A percentile compares a stretch with the other conserved stretches of the same genome.
Conservation (phyloP, 108 stramenopile species). For the Craspedostauros australis region DNA sequence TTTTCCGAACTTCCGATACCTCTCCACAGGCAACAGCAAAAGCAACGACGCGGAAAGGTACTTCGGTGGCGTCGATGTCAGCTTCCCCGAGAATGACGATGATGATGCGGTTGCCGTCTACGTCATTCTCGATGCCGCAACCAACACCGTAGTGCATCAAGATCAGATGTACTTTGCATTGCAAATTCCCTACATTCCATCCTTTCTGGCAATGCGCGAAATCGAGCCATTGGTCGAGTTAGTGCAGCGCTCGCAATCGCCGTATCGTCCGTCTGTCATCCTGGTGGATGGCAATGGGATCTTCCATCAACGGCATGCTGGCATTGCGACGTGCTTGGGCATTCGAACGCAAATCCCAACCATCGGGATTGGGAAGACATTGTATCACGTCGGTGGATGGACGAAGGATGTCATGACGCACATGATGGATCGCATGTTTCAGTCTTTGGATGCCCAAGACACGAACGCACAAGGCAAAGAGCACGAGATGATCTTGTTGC, state of each 20-base stretch:
- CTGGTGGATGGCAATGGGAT: conserved; percentile 35
- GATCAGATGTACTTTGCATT: conserved; percentile 31
- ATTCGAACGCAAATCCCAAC: conserved; percentile 50
- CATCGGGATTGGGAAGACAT: conserved; percentile 60
- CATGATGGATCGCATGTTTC: conserved; percentile 2
- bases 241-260: conserved; percentile 33
- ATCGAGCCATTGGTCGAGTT: conserved; percentile 44
- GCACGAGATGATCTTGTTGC: neutral
- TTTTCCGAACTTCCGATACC: neutral
- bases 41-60: conserved; percentile 10
- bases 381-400: conserved; percentile 39
- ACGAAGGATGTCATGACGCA: conserved; percentile 12
- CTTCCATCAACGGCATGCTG: conserved; percentile 55
- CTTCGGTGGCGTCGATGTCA: conserved; percentile 67
- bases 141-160: conserved; percentile 32
- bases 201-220: conserved; percentile 66
- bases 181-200: conserved; percentile 33
- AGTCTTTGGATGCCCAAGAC: conserved; percentile 4
- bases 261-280: conserved; percentile 39
- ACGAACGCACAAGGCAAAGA: neutral
- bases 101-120: conserved; percentile 52
- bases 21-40: neutral
- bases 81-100: conserved; percentile 31
- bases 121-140: conserved; percentile 39
- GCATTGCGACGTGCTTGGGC: conserved; percentile 59